phyloP scores from a whole-genome alignment of 768 basidiomycete genomes.

The Phanerodontia chrysosporium region DNA sequence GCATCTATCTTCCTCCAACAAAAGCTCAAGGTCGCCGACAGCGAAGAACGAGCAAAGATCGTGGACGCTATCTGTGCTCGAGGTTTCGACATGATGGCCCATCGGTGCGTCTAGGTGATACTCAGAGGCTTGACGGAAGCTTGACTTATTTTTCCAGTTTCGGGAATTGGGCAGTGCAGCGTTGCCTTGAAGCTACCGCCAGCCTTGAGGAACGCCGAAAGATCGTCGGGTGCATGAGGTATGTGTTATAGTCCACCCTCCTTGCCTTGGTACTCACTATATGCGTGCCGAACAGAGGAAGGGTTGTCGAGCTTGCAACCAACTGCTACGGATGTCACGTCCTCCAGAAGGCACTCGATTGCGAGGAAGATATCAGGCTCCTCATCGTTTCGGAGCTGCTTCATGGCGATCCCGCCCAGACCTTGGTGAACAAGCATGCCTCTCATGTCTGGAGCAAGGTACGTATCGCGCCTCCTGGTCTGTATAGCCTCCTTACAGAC shows the following conservation, averaged over 20 bases:
- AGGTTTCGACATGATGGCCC: slow-evolving; percentile 92
- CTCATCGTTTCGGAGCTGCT: slow-evolving; percentile 83
- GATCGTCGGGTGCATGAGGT: slow-evolving; percentile 87
- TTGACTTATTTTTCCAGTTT: slow-evolving; percentile 46
- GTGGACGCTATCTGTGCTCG: slow-evolving; percentile 82
- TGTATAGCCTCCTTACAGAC: neutral
- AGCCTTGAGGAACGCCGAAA: slow-evolving; percentile 72
- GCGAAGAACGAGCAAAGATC: slow-evolving; percentile 74
- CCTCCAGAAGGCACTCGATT: slow-evolving; percentile 85
- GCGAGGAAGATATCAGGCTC: slow-evolving; percentile 81
- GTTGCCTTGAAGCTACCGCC: slow-evolving; percentile 79
- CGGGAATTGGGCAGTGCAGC: slow-evolving; percentile 88
- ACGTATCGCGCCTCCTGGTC: neutral
- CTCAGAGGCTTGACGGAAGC: neutral
- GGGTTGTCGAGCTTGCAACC: slow-evolving; percentile 81
- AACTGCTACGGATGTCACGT: slow-evolving; percentile 91
- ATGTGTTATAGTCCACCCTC: slow-evolving; percentile 4
- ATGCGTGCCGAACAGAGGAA: slow-evolving; percentile 44
- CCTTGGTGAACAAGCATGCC: slow-evolving; percentile 85
- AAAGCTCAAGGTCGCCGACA: slow-evolving; percentile 82
- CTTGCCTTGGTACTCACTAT: neutral
- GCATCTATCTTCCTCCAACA: slow-evolving; percentile 89
- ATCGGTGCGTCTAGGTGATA: slow-evolving; percentile 43
- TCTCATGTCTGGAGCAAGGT: slow-evolving; percentile 94
- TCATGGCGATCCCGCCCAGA: slow-evolving; percentile 79